phyloP scores from a whole-genome alignment of 345 rosid species.

The Lenwebbia sp. region DNA sequence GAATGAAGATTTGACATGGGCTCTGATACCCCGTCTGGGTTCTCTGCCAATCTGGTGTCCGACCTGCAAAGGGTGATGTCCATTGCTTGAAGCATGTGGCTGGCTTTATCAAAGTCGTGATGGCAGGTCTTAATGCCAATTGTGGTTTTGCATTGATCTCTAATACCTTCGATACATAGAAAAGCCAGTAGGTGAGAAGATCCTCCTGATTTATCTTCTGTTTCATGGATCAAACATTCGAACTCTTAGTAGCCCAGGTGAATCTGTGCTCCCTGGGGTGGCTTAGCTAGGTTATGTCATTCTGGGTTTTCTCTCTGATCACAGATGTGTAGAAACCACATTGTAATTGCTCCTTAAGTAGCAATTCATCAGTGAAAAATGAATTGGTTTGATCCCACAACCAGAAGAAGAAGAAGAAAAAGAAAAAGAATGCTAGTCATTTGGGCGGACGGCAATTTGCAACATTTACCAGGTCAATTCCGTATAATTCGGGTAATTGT shows the following conservation, averaged over 20 bases:
- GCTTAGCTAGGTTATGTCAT: not conserved
- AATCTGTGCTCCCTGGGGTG: not conserved
- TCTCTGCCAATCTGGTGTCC: not conserved
- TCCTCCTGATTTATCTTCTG: not conserved
- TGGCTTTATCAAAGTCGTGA: not conserved
- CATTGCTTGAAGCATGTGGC: not conserved
- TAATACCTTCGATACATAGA: not conserved
- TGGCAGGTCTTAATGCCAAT: not conserved
- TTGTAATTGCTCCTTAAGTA: not conserved
- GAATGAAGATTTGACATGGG: slow-evolving; percentile 20
- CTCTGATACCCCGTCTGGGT: not conserved
- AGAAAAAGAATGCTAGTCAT: not conserved
- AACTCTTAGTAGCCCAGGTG: not conserved
- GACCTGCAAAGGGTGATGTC: not conserved
- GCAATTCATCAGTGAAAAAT: not conserved
- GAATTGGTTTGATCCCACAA: not conserved
- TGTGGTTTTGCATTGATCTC: not conserved
- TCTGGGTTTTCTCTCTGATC: not conserved
- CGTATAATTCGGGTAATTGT: not conserved
- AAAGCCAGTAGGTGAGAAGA: not conserved
- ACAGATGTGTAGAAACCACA: not conserved
- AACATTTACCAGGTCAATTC: not conserved
- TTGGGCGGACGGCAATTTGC: not conserved
- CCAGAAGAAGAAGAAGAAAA: not conserved
- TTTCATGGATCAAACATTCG: not conserved